Evolutionary conservation across 176 grass and related monocot genomes (phyloP).

Genomic region (Oryza punctata): DNA sequence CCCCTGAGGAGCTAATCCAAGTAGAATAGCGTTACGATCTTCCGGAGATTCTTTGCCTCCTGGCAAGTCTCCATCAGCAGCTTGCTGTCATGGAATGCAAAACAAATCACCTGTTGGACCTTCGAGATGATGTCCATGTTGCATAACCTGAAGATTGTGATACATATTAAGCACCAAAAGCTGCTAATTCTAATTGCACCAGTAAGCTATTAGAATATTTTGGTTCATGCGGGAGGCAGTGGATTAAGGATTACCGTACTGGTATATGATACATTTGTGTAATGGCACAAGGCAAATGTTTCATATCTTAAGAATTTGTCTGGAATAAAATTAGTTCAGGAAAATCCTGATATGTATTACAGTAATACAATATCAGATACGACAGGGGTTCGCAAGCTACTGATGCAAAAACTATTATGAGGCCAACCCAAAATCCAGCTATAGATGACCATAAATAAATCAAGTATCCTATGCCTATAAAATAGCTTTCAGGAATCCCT

Average conservation of each 20-base stretch:
- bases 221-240: not conserved
- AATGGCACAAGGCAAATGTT: not conserved
- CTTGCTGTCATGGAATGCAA: conserved; percentile 95
- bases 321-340: not conserved
- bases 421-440: not conserved
- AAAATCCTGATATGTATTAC: not conserved
- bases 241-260: not conserved
- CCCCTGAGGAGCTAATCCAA: conserved; percentile 64
- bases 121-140: conserved; percentile 99
- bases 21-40: conserved; percentile 99
- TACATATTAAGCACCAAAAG: not conserved
- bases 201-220: not conserved
- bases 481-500: not conserved
- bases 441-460: not conserved
- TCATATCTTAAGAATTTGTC: not conserved
- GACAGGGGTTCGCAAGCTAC: not conserved
- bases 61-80: conserved; percentile 96
- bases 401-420: not conserved
- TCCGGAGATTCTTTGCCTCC: conserved; percentile 93
- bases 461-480: too few species aligned
- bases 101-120: conserved; percentile 94
- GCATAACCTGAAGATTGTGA: conserved; percentile 74
- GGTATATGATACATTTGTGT: not conserved
- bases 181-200: not conserved
- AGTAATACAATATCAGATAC: not conserved